Evolutionary conservation across 805 yeast genomes (phyloP), one percentile per base, ranked within the genome.

Genomic region (Blastobotrys americana): DNA sequence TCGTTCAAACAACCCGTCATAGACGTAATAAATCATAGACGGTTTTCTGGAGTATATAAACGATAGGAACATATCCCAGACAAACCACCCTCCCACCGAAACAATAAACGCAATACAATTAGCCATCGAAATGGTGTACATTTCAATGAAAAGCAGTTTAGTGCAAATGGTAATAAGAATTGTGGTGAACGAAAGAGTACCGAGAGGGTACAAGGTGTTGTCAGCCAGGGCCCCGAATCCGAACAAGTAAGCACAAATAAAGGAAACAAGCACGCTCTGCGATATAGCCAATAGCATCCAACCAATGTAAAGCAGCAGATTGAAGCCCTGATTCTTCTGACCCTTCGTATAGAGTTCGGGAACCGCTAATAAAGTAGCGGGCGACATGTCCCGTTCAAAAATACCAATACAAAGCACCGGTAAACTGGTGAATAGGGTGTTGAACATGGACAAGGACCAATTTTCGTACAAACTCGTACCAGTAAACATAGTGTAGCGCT

Each of bases 371-470:
- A 93, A 70, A 0, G 97, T 90, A 1, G 93, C 77, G 1, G 97
- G 95, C 40, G 79, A 73, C 59, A 93, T 70, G 57, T 93, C 99
- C 58, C 83, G 84, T 56, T 90, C 96, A 64, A 93, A 83, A 78
- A 89, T 85, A n/a, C 99, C 99, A 43, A 93, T 71, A 57, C 94
- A 84, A 33, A 93, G 64, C 2, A 93, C 97, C 0, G 96, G 89
- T 41, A 93, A 69, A 0, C 96, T 86, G 0, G 98, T 90, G 67
- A 93, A 94, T 49, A 93, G 71, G 0, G 98, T 94, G 61, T 93
- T 94, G 69, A 84, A 93, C 97, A 94, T 89, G 0, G 97, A 85
- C 48, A 93, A 71, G 1, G 97, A 89, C 96, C 97, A 89, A 34
- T 90, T 82, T 59, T 94, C 98, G 63, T 86, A 93, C 53, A 90